Evolutionary conservation across 805 yeast genomes (phyloP), one percentile per base, ranked within the genome.

Genomic region (Metschnikowia santaceciliae): DNA sequence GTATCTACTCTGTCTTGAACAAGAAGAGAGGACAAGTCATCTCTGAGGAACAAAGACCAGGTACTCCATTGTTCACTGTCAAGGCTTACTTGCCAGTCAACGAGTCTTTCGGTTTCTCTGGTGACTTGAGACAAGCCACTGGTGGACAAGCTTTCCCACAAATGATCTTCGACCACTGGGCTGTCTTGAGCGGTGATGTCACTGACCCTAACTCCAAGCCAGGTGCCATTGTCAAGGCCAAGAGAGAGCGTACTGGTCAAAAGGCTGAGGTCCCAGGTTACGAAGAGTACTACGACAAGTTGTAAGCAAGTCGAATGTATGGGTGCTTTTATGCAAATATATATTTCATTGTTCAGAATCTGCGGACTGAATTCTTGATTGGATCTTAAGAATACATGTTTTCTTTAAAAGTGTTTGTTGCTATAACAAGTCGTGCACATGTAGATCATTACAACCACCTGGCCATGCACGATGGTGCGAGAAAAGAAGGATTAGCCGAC

Each of bases 71-170:
- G 83, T 94, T 94, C 86, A 90, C 96, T 70, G 95, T 92, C 78
- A 94, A 92, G 90, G 99, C 99, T 70, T 88, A 90, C 96, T 84
- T 92, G 81, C 99, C 99, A 76, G 97, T 92, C 68, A 94, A 92
- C 82, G 99, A 94, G 84, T 92, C 99, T 54, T 92, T 94, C 87
- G 99, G 99, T 88, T 92, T 92, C 96, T 87, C 96, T 69, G 94
- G 95, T 83, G 96, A 91, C 72, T 87, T 92, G 74, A 90, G 99
- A 85, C 97, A 92, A 82, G 97, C 98, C 74, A 92, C 99, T 72
- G 97, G 97, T 88, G 99, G 99, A 79, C 99, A 92, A 85, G 99
- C 99, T 78, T 92, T 92, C 99, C 99, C 99, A 81, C 98, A 92
- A 83, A 84, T 94, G 96, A 95, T 94, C 78, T 94, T 92, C 80